Evolutionary conservation across 2,329 filamentous ascomycete genomes (phyloP), one percentile per base, ranked within the genome.

Genomic region (Aspergillus sp.): DNA sequence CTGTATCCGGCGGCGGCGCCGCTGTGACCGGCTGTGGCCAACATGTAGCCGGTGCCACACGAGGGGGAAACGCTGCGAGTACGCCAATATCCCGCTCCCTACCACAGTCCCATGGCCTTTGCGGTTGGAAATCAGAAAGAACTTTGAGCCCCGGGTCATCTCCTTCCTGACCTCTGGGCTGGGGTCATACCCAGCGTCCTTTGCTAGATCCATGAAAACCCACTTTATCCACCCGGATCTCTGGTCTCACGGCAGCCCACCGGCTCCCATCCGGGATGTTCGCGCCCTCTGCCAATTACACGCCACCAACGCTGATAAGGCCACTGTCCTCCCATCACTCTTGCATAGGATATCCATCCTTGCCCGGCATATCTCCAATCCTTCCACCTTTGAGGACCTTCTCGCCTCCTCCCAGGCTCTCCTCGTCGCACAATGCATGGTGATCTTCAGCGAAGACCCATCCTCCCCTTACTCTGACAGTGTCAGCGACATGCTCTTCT

Each of bases 21-120:
- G 72, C 17, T 74, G 72, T 45, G 72, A 73, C 51, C 69, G 67
- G 50, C 64, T 59, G 7, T 68, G 55, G 50, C 72, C 72, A 13
- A 62, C 60, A 9, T 74, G 72, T 57, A 67, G 57, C 57, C 58
- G 72, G 30, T 74, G 72, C 57, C 38, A 60, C n/a, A 57, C 56
- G 15, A 66, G 64, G 52, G 62, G 64, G 3, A 54, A 66, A 25
- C 55, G 61, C 51, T 73, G 72, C 51, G 64, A 71, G 48, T 74
- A 74, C 23, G 57, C 64, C 52, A 74, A 72, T 43, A 53, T 64
- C 1, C 71, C 71, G 5, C 38, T 72, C 11, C 50, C 9, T 3
- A 17, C 45, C 22, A 17, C 52, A n/a, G 60, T 72, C 17, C 49
- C 57, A 30, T 49, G 31, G 17, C 50, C 66, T 11, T 50, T 65